These are phyloP conservation scores for Gleditsia sinensis DNA, from an alignment of 306 rosid species.

Conservation along the genomic window DNA sequence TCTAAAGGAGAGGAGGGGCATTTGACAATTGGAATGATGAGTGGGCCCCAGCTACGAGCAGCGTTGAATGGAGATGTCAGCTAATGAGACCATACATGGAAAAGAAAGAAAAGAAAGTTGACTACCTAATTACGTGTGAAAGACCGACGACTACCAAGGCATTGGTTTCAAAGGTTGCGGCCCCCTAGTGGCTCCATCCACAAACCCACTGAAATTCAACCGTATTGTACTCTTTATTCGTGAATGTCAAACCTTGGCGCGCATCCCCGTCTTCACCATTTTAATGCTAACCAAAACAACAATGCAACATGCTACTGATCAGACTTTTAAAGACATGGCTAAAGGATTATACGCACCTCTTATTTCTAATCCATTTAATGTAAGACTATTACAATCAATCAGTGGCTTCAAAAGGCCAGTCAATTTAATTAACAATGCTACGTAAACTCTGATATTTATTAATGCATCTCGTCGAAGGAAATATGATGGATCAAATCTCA, in stretches of 20 bases:
- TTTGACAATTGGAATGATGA: background rate
- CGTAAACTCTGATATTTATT: no score
- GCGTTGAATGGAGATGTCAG: constrained; percentile 2
- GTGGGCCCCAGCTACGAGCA: background rate
- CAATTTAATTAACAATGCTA: no score
- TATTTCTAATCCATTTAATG: background rate
- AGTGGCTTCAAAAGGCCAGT: background rate
- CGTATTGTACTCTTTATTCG: background rate
- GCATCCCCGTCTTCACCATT: constrained; percentile 37
- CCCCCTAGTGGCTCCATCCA: constrained; percentile 47
- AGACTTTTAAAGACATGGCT: no score
- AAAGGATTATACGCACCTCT: background rate
- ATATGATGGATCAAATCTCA: background rate
- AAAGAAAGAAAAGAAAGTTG: constrained; percentile 19
- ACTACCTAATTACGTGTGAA: constrained; percentile 46
- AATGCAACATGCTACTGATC: background rate
- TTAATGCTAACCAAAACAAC: background rate
- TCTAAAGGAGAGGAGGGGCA: background rate
- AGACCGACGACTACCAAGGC: background rate
- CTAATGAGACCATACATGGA: constrained; percentile 18
- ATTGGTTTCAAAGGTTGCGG: constrained; percentile 45
- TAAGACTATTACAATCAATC: background rate
- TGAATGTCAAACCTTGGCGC: constrained; percentile 23
- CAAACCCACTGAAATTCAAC: constrained; percentile 37
- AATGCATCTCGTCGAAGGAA: no score